Percentiles rank a stretch among this genome's conserved stretches.
Evolutionary conservation across 768 basidiomycete genomes (phyloP).

Genomic region (Kockovaella imperatae): DNA sequence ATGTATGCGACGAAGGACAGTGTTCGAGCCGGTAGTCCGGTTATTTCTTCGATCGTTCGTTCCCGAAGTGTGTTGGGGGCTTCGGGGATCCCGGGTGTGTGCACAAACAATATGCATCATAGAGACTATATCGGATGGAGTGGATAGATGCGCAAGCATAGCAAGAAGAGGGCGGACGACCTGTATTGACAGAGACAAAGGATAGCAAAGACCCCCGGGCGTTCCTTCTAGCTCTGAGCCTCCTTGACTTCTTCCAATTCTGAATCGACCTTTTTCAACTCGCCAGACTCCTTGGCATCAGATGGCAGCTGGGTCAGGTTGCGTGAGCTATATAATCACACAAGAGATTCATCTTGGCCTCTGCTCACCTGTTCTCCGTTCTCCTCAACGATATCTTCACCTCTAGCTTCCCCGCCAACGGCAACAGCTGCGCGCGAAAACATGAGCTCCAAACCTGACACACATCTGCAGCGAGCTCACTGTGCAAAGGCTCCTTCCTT

Average conservation of each 20-base stretch:
- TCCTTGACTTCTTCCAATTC: constrained; percentile 35
- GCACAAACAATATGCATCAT: too few species aligned
- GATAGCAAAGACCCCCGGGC: neutral
- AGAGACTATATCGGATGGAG: too few species aligned
- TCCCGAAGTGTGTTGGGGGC: too few species aligned
- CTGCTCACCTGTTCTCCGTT: constrained; percentile 32
- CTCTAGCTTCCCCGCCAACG: constrained; percentile 30
- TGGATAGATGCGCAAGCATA: too few species aligned
- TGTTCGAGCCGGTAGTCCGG: too few species aligned
- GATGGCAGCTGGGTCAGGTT: constrained; percentile 18
- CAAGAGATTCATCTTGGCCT: neutral
- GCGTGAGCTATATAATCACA: neutral
- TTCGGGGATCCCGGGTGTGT: too few species aligned
- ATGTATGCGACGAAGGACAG: too few species aligned
- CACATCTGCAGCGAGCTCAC: constrained; percentile 17
- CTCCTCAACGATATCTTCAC: constrained; percentile 25
- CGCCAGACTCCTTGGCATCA: constrained; percentile 17
- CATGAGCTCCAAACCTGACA: neutral
- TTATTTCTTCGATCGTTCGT: too few species aligned
- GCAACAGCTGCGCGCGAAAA: constrained; percentile 23
- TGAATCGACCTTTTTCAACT: constrained; percentile 36
- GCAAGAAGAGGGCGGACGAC: too few species aligned
- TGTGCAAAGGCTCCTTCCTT: constrained; percentile 38
- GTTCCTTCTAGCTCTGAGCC: constrained; percentile 5
- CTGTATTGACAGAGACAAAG: neutral